Base-by-base conservation (phyloP, 805 yeast species). In the Wickerhamiella azyma region DNA sequence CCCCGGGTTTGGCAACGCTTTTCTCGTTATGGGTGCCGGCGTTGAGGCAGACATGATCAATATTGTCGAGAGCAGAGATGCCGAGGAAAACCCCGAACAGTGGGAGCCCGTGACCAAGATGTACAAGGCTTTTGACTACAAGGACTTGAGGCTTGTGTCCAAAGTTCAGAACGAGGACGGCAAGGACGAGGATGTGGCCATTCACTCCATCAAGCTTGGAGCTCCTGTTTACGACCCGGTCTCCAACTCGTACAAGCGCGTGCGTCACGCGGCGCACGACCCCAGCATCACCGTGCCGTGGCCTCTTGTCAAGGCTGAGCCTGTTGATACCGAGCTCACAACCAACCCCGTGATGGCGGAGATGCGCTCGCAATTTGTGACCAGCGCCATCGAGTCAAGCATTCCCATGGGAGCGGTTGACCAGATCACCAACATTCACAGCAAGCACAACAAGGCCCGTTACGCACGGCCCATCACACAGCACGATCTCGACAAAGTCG, bases 211-310 rank as follows among this genome's bases (percentile, higher is more conserved):
- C 16, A 76, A 71, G 26, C 77, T 77, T 59, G 73, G 72, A 43
- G 94, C 84, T 18, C 64, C 68, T 43, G 80, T 81, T 59, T 89
- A 74, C 61, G 94, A 86, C 58, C 75, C 74, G 39, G 75, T 80
- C 53, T 78, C 80, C 62, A 79, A 79, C 59, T 70, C 70, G 56
- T 74, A 80, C 71, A 65, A 85, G 67, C 94, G 94, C 26, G 75
- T 75, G 49, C 76, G 97, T 63, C 75, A 76, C 54, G 85, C 88
- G 21, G 74, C 73, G 52, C 78, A 82, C 53, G 79, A 81, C 55
- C 75, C 73, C 37, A 72, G 76, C 44, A 66, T 85, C 45, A 74
- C 77, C 19, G 78, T 88, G 43, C 96, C 96, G 45, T 89, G 94
- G 94, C 96, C 96, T 33, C 88, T 92, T 1, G 76, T 70, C 29